Conservation (phyloP, 495 filamentous ascomycete species). For the Daldinia childiae region DNA sequence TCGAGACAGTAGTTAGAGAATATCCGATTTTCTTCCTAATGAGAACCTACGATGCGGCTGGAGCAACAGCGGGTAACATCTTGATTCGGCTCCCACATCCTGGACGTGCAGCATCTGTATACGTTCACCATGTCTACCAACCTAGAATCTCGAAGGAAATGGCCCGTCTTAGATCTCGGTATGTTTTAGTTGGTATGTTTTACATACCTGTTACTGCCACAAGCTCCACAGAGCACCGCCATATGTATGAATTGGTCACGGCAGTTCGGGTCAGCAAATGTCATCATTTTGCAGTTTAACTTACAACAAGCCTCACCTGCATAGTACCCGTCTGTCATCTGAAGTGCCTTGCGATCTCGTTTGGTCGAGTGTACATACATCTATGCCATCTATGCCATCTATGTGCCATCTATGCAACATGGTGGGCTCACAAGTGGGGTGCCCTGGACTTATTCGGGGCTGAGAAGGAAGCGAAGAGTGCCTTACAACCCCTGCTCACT, state of each 20-base stretch:
- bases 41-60: conserved; percentile 26
- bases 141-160: conserved; percentile 6
- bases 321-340: conserved; percentile 24
- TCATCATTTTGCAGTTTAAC: conserved; percentile 22
- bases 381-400: neutral
- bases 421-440: conserved; percentile 38
- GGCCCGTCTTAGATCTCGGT: conserved; percentile 28
- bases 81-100: conserved; percentile 12
- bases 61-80: conserved; percentile 19
- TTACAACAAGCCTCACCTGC: conserved; percentile 12
- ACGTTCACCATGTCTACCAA: neutral
- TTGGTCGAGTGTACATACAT: conserved; percentile 5
- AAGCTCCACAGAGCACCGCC: conserved; percentile 34
- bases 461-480: conserved; percentile 46
- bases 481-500: conserved; percentile 41
- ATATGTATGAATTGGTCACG: conserved; percentile 16
- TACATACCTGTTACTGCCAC: conserved; percentile 35
- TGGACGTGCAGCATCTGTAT: neutral
- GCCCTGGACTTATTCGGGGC: conserved; percentile 41
- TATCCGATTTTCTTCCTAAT: conserved; percentile 9
- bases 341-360: conserved; percentile 37
- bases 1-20: conserved; percentile 28
- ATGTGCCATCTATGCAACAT: neutral
- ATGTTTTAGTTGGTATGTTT: conserved; percentile 20
- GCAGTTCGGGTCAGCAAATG: conserved; percentile 22